Base-by-base conservation (phyloP, 768 basidiomycete species). In the Sporobolomyces pararoseus region DNA sequence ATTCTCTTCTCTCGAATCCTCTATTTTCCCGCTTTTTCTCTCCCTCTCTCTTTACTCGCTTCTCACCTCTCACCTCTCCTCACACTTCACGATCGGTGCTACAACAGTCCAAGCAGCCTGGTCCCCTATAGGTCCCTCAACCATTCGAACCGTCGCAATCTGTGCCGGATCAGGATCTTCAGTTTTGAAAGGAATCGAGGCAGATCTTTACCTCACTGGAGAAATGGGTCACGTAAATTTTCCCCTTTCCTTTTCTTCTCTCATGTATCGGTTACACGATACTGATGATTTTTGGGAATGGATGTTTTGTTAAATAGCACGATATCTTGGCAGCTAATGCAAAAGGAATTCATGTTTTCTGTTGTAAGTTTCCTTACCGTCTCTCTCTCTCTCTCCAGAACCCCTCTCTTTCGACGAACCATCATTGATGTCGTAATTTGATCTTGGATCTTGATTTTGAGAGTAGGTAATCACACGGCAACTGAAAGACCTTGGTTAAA, bases 161-260 rank as follows among this genome's bases (percentile, higher is more conserved):
- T 96, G 94, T 79, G 93, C 93, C 42, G 95, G 95, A 42, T 88
- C 88, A 34, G 94, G 92, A 57, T 89, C 85, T 2, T 88, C 87
- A 51, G 83, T 94, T 78, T 84, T 97, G 55, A 79, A 83, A 25
- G 65, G 58, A 25, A 68, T 67, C 59, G 87, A 85, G 57, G 93
- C 92, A 46, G 93, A 96, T 79, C 85, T 93, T 31, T 91, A 89
- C 79, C 83, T 93, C 76, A 97, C 95, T 3, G 95, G 95, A 13
- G 92, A 97, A 81, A 90, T 94, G 89, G 79, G 84, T 25, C 93
- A 95, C 80, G 90, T 91, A 79, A 73, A 78, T 76, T 2, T 12
- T 50, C 27, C 51, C 46, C 44, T 68, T 63, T 58, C 46, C 65
- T 10, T 27, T 13, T 46, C 32, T 39, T 34, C 34, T 32, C 53